A percentile compares a stretch with the other conserved stretches of the same genome.
phyloP scores from a whole-genome alignment of 441 rosid genomes.

The Aquilaria agallochum region DNA sequence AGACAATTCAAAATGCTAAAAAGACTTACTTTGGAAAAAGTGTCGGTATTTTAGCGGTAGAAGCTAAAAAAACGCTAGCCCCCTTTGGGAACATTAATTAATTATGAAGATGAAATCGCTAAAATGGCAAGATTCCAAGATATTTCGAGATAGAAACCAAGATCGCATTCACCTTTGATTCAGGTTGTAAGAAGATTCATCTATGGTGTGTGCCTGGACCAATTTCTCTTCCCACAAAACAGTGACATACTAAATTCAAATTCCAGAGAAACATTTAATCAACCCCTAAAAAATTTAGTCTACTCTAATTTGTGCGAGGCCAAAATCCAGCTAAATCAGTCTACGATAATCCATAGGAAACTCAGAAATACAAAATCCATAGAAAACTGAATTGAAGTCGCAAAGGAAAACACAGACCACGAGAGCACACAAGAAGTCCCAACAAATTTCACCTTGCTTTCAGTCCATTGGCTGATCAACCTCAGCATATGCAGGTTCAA shows the following conservation, averaged over 20 bases:
- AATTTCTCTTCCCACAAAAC: background rate
- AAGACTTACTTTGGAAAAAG: too few relatives aligned
- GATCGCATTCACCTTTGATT: too few relatives aligned
- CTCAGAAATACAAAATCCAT: background rate
- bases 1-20: too few relatives aligned
- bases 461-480: conserved; percentile 29
- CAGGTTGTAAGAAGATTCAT: too few relatives aligned
- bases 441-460: conserved; percentile 4
- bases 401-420: too few relatives aligned
- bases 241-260: background rate
- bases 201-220: too few relatives aligned
- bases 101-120: too few relatives aligned
- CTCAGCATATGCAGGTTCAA: conserved; percentile 79
- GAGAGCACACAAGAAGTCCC: conserved; percentile 6
- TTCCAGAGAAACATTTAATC: background rate
- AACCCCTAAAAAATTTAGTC: conserved; percentile 6
- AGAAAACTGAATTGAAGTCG: background rate
- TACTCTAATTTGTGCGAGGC: background rate
- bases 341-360: conserved; percentile 5
- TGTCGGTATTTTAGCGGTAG: too few relatives aligned
- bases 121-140: too few relatives aligned
- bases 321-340: conserved; percentile 5
- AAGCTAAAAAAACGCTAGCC: too few relatives aligned
- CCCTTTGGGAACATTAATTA: too few relatives aligned
- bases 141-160: too few relatives aligned